Conservation (phyloP, 176 grass and related monocot genomes). For the Aegilops longissima region DNA sequence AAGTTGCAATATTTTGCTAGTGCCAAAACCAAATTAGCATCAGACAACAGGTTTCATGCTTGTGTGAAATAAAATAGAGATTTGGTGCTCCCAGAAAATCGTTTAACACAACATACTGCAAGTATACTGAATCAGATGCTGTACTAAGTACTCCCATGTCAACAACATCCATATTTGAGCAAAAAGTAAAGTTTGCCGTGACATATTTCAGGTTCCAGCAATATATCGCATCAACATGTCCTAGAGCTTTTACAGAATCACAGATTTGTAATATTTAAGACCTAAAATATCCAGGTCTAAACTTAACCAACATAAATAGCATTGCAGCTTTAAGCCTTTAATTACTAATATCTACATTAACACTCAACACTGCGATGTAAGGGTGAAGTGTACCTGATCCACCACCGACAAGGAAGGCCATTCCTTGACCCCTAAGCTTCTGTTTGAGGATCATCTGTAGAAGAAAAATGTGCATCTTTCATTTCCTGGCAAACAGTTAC, state of each 20-base stretch:
- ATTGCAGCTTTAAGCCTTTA: slow-evolving; percentile 12
- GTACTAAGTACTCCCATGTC: not conserved
- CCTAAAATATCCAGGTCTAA: not conserved
- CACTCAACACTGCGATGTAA: not conserved
- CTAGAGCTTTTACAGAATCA: slow-evolving; percentile 17
- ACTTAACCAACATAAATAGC: not conserved
- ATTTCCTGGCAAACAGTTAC: slow-evolving; percentile 23
- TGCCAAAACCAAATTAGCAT: slow-evolving; percentile 8
- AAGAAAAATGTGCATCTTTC: slow-evolving; percentile 15
- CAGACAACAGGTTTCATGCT: not conserved
- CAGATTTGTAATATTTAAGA: not conserved
- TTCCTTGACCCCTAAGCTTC: slow-evolving; percentile 87
- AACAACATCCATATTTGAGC: not conserved
- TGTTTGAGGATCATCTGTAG: slow-evolving; percentile 86
- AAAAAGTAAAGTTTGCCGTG: not conserved
- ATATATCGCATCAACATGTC: not conserved
- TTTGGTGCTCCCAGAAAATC: not conserved
- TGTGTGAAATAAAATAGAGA: slow-evolving; percentile 14
- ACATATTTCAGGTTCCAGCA: slow-evolving; percentile 17
- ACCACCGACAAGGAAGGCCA: slow-evolving; percentile 92
- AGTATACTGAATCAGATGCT: not conserved
- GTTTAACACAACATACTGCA: not conserved
- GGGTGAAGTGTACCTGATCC: slow-evolving; percentile 67
- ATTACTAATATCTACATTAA: not conserved
- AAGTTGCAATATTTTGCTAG: slow-evolving; percentile 11